Conservation (phyloP, 176 grass and related monocot genomes). For the Poa pratensis region DNA sequence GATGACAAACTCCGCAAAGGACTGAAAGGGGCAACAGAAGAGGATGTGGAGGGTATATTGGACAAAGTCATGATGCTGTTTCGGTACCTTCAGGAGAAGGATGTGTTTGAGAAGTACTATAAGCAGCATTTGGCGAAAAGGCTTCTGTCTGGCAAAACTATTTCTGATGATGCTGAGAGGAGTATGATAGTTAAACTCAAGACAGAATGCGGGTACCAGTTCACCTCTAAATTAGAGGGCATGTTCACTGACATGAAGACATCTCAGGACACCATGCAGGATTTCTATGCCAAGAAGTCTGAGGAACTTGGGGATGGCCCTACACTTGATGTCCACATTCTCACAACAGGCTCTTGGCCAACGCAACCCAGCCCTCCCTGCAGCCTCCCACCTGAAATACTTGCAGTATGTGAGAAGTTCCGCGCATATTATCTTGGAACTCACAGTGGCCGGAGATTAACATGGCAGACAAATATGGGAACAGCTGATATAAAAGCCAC, state of each 20-base stretch:
- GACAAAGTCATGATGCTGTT: slow-evolving; percentile 99
- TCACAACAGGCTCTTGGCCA: slow-evolving; percentile 96
- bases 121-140: slow-evolving; percentile 92
- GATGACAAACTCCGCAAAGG: slow-evolving; percentile 97
- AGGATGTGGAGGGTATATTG: slow-evolving; percentile 86
- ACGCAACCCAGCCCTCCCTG: slow-evolving; percentile 79
- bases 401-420: slow-evolving; percentile 80
- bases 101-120: slow-evolving; percentile 99
- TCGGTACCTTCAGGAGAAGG: slow-evolving; percentile 96
- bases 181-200: slow-evolving; percentile 99
- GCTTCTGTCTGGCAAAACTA: slow-evolving; percentile 84
- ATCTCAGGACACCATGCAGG: slow-evolving; percentile 92
- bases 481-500: slow-evolving; percentile 95
- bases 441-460: slow-evolving; percentile 88
- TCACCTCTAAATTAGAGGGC: slow-evolving; percentile 95
- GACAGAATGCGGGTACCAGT: slow-evolving; percentile 97
- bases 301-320: slow-evolving; percentile 79
- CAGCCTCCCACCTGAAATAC: slow-evolving; percentile 89
- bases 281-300: slow-evolving; percentile 78
- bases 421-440: slow-evolving; percentile 92
- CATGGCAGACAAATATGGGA: slow-evolving; percentile 99
- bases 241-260: slow-evolving; percentile 99
- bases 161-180: slow-evolving; percentile 96
- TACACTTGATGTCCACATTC: slow-evolving; percentile 88
- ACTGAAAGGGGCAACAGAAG: slow-evolving; percentile 86